Conservation (phyloP, 495 filamentous ascomycete genomes). For the Penicillium crystallinum region DNA sequence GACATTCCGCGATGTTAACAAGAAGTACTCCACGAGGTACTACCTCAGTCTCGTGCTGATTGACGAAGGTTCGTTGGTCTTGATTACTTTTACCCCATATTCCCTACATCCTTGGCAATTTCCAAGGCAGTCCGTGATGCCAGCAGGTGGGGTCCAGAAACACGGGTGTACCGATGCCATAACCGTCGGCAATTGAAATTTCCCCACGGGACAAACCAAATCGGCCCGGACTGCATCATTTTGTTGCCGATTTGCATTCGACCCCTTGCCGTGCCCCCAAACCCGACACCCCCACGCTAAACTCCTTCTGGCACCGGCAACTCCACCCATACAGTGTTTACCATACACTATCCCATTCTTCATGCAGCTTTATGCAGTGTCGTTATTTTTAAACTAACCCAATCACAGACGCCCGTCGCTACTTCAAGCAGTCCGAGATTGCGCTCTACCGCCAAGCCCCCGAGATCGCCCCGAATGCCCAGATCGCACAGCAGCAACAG, state of each 20-base stretch:
- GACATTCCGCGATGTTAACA: constrained; percentile 99
- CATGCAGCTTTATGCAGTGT: not conserved
- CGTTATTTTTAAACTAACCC: not conserved
- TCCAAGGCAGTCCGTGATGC: not conserved
- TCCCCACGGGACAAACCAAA: not conserved
- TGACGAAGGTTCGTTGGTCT: constrained; percentile 75
- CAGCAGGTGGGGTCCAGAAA: constrained; percentile 1
- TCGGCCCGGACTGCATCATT: constrained; percentile 11
- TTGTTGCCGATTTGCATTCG: constrained; percentile 9
- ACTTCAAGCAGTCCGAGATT: constrained; percentile 99
- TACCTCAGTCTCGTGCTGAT: constrained; percentile 96
- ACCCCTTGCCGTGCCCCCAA: not conserved
- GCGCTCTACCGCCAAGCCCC: constrained; percentile 94
- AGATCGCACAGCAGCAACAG: constrained; percentile 43
- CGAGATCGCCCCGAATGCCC: constrained; percentile 47
- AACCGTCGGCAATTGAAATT: constrained; percentile 38
- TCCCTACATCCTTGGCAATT: not conserved
- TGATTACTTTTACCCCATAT: not conserved
- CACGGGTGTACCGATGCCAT: constrained; percentile 14
- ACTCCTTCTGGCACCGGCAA: constrained; percentile 23
- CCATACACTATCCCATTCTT: constrained; percentile 4
- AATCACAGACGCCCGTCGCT: constrained; percentile 77
- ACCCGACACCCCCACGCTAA: constrained; percentile 35
- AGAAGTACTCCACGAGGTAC: constrained; percentile 98
- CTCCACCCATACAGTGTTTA: constrained; percentile 13